Percentiles rank a stretch among this genome's conserved stretches.
These are phyloP conservation scores for Diplodia corticola DNA, from an alignment of 2,329 filamentous ascomycete genomes.

Conservation along the genomic window DNA sequence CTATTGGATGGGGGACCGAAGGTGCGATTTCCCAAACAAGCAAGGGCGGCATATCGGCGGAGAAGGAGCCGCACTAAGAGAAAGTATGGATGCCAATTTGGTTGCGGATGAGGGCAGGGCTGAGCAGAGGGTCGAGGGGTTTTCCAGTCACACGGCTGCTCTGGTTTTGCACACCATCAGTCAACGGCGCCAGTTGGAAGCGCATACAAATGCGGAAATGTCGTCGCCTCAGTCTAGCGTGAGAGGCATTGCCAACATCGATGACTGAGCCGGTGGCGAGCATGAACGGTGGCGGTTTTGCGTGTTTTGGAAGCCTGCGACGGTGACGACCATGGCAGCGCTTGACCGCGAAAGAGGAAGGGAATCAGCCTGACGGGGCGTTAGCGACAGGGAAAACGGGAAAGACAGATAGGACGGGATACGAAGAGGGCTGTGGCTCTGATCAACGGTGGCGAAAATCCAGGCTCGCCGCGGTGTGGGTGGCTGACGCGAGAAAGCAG, in stretches of 20 bases:
- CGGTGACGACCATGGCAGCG: too few species aligned
- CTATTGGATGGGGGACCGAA: not conserved
- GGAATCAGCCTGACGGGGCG: not conserved
- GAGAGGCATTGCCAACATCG: not conserved
- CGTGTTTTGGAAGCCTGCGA: conserved; percentile 2
- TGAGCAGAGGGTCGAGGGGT: not conserved
- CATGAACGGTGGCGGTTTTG: not conserved
- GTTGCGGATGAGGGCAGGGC: not conserved
- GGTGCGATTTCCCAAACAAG: not conserved
- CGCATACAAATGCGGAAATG: not conserved
- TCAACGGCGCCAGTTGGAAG: not conserved
- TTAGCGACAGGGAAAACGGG: not conserved
- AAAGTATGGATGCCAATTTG: not conserved
- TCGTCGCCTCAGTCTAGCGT: not conserved
- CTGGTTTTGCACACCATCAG: not conserved
- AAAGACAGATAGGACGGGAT: not conserved
- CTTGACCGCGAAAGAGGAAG: too few species aligned
- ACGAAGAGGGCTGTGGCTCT: not conserved
- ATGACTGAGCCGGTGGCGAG: not conserved
- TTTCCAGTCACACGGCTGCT: not conserved
- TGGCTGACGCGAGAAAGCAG: conserved; percentile 9
- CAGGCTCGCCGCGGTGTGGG: not conserved
- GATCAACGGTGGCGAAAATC: not conserved
- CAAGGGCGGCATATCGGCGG: not conserved
- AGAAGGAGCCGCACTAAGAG: not conserved